Percentiles rank a stretch among this genome's conserved stretches.
Evolutionary conservation across 129 eudicot genomes (phyloP).

Genomic region (Smallanthus sonchifolius): DNA sequence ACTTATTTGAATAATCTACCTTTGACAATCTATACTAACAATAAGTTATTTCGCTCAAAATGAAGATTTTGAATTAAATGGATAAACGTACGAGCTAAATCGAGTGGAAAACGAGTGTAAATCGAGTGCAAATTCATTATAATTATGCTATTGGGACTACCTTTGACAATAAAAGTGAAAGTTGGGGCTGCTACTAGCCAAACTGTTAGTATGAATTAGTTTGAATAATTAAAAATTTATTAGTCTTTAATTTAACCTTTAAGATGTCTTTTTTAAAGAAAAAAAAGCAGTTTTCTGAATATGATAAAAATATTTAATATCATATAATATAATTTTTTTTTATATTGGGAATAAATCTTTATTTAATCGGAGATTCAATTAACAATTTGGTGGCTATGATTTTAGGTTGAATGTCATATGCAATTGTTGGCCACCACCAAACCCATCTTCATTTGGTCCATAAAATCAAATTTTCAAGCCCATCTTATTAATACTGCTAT

Average conservation of each 20-base stretch:
- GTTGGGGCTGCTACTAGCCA: too few species aligned
- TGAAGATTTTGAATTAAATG: too few species aligned
- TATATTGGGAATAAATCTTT: not conserved
- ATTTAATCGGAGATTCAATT: slow-evolving; percentile 10
- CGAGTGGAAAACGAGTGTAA: too few species aligned
- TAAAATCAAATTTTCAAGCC: slow-evolving; percentile 1
- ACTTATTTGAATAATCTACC: too few species aligned
- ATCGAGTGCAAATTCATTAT: too few species aligned
- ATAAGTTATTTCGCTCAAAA: too few species aligned
- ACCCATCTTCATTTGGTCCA: slow-evolving; percentile 11
- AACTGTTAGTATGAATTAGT: too few species aligned
- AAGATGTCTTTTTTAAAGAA: not conserved
- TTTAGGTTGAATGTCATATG: slow-evolving; percentile 27
- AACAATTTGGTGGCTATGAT: slow-evolving; percentile 19
- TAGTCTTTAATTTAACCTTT: not conserved
- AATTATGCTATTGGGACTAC: too few species aligned
- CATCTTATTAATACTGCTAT: not conserved
- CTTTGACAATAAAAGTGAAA: too few species aligned
- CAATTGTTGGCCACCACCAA: slow-evolving; percentile 35
- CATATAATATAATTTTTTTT: slow-evolving; percentile 1
- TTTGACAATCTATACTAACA: too few species aligned
- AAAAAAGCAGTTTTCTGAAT: not conserved
- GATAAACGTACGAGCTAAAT: too few species aligned
- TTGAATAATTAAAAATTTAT: too few species aligned
- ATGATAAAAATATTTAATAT: not conserved